Percentiles rank a stretch among this genome's conserved stretches.
These are phyloP conservation scores for Tricholoma sp. DNA, from an alignment of 768 basidiomycete species.

Conservation along the genomic window DNA sequence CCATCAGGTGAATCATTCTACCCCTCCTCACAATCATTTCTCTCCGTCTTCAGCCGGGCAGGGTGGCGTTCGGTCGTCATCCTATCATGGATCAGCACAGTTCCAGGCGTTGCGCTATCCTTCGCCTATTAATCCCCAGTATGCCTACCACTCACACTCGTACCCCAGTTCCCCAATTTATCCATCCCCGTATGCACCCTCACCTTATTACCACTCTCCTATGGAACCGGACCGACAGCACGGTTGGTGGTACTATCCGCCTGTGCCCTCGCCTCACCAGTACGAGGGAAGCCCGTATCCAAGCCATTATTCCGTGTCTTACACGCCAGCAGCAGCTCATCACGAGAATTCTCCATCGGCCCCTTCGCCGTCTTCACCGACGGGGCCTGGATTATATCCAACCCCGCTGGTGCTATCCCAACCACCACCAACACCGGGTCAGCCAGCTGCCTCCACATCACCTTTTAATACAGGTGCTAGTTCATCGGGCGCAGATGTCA, in stretches of 20 bases:
- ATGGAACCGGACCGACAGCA: slow-evolving; percentile 37
- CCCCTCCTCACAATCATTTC: slow-evolving; percentile 15
- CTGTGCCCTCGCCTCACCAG: slow-evolving; percentile 19
- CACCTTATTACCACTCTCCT: slow-evolving; percentile 28
- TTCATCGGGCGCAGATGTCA: slow-evolving; percentile 1
- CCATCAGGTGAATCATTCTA: slow-evolving; percentile 19
- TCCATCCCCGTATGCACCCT: slow-evolving; percentile 31
- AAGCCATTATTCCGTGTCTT: slow-evolving; percentile 25
- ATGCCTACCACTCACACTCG: slow-evolving; percentile 31
- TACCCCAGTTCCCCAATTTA: slow-evolving; percentile 32
- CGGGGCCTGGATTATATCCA: slow-evolving; percentile 14
- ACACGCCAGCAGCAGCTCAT: slow-evolving; percentile 16
- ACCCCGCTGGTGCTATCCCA: slow-evolving; percentile 3
- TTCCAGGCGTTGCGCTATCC: slow-evolving; percentile 34
- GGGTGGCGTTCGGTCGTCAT: slow-evolving; percentile 19
- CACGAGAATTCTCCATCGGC: slow-evolving; percentile 20
- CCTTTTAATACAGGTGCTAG: slow-evolving; percentile 8
- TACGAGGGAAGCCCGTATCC: slow-evolving; percentile 28
- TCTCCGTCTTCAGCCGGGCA: slow-evolving; percentile 21
- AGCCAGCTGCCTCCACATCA: neutral
- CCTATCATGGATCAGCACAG: slow-evolving; percentile 18
- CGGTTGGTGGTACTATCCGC: slow-evolving; percentile 50
- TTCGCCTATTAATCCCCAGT: slow-evolving; percentile 25
- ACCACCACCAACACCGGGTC: slow-evolving; percentile 2
- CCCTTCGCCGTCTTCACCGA: slow-evolving; percentile 14